Conservation (phyloP, 805 yeast species). For the Candida palmyrensis region DNA sequence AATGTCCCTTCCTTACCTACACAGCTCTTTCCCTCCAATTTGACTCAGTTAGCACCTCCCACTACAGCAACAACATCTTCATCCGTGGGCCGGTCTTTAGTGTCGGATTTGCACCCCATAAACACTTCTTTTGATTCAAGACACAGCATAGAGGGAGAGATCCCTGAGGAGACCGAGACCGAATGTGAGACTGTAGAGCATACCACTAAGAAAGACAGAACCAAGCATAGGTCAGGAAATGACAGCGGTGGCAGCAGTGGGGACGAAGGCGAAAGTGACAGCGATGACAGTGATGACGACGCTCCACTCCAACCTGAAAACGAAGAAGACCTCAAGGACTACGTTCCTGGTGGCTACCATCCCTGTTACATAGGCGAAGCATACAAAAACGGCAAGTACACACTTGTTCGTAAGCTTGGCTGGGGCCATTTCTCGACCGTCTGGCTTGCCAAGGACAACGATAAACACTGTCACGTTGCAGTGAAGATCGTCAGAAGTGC, state of each 20-base stretch:
- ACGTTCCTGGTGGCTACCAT: slow-evolving; percentile 91
- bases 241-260: background rate
- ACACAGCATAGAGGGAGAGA: slow-evolving; percentile 7
- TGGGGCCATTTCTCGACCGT: slow-evolving; percentile 99
- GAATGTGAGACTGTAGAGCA: background rate
- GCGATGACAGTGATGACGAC: slow-evolving; percentile 14
- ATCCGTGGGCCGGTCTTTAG: slow-evolving; percentile 22
- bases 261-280: background rate
- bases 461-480: slow-evolving; percentile 72
- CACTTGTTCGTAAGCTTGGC: slow-evolving; percentile 83
- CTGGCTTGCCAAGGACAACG: slow-evolving; percentile 72
- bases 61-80: slow-evolving; percentile 28
- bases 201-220: slow-evolving; percentile 8
- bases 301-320: slow-evolving; percentile 38
- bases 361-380: slow-evolving; percentile 87
- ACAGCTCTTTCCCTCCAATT: slow-evolving; percentile 15
- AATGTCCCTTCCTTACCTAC: slow-evolving; percentile 8
- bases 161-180: background rate
- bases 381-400: slow-evolving; percentile 71
- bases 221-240: slow-evolving; percentile 7
- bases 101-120: slow-evolving; percentile 33
- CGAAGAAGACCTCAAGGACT: slow-evolving; percentile 85
- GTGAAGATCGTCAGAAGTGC: slow-evolving; percentile 92
- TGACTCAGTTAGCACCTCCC: slow-evolving; percentile 21
- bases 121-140: slow-evolving; percentile 27